phyloP scores from a whole-genome alignment of 495 filamentous ascomycete species.

The Pyrenula aspistea region DNA sequence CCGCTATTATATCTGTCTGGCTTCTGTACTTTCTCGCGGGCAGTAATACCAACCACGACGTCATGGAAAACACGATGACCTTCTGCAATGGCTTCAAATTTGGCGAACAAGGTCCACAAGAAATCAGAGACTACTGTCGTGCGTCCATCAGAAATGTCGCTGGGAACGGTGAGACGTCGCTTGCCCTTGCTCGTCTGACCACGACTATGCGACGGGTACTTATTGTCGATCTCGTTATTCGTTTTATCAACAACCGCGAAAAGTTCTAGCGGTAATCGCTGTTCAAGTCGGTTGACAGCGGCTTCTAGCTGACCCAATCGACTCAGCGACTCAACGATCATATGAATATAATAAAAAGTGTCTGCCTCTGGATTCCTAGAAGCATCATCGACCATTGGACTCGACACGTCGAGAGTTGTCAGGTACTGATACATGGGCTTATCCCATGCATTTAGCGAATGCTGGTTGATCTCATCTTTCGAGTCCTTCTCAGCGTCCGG shows the following conservation, averaged over 20 bases:
- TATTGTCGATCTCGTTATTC: conserved; percentile 82
- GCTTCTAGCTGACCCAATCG: conserved; percentile 74
- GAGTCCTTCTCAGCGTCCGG: conserved; percentile 32
- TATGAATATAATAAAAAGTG: conserved; percentile 82
- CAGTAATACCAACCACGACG: conserved; percentile 67
- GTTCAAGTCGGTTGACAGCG: conserved; percentile 81
- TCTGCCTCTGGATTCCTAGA: conserved; percentile 90
- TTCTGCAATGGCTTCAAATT: conserved; percentile 94
- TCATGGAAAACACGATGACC: conserved; percentile 91
- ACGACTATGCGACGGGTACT: conserved; percentile 61
- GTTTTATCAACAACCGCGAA: conserved; percentile 91
- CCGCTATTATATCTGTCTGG: conserved; percentile 52
- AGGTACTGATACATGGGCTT: conserved; percentile 68
- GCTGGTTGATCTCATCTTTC: conserved; percentile 42
- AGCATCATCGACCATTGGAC: conserved; percentile 67
- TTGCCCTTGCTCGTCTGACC: conserved; percentile 32
- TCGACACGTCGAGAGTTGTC: conserved; percentile 61
- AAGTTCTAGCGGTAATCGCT: conserved; percentile 85
- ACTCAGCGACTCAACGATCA: conserved; percentile 80
- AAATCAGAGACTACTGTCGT: conserved; percentile 80
- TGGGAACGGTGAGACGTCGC: conserved; percentile 40
- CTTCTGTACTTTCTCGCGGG: conserved; percentile 54
- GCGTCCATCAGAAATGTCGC: conserved; percentile 55
- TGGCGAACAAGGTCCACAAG: conserved; percentile 83
- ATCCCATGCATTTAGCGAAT: conserved; percentile 28